Conservation (phyloP, 2,329 filamentous ascomycete species). For the Fusarium temperatum region DNA sequence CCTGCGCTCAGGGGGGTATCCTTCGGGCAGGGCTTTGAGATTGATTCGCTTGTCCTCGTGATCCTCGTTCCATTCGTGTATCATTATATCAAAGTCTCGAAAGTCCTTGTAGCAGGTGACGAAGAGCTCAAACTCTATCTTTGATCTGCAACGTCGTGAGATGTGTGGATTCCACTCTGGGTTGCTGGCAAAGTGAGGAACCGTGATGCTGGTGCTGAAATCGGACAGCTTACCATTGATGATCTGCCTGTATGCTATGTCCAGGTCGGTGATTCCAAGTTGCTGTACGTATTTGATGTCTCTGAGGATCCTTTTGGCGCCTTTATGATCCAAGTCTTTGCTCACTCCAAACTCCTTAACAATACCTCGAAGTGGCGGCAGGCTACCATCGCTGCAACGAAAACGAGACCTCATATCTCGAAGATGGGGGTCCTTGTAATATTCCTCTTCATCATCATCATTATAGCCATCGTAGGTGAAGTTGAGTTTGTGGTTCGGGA, state of each 20-base stretch:
- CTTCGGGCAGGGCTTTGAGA: neutral
- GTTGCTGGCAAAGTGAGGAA: constrained; percentile 34
- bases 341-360: neutral
- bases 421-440: neutral
- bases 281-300: neutral
- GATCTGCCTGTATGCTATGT: constrained; percentile 16
- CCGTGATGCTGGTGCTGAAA: constrained; percentile 40
- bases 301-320: neutral
- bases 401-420: neutral
- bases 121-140: neutral
- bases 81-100: neutral
- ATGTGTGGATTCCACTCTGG: constrained; percentile 5
- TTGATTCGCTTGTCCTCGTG: neutral
- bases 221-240: constrained; percentile 36
- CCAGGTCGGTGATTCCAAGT: neutral
- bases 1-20: neutral
- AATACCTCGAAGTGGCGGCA: neutral
- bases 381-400: neutral
- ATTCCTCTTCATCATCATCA: neutral
- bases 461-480: neutral
- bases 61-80: neutral
- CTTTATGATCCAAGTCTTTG: neutral
- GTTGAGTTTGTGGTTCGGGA: neutral
- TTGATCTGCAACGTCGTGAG: neutral
- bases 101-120: neutral